Conservation (phyloP, 441 rosid species). For the Populus hybrid region DNA sequence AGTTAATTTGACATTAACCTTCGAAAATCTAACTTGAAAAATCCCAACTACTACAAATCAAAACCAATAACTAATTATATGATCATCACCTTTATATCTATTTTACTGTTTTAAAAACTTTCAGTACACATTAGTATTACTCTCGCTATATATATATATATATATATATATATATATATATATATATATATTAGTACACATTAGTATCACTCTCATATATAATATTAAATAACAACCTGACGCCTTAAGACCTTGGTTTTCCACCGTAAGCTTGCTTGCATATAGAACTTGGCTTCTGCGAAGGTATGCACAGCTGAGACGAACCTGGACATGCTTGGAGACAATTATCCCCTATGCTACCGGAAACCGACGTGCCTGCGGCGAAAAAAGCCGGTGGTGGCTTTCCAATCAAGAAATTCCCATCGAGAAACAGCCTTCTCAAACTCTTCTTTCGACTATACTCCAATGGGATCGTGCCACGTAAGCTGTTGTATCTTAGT, state of each 20-base stretch:
- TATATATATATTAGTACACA: not conserved
- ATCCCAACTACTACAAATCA: not conserved
- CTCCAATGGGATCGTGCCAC: conserved; percentile 62
- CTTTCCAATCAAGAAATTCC: conserved; percentile 73
- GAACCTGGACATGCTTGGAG: conserved; percentile 65
- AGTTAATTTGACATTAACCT: too few relatives aligned
- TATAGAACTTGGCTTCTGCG: conserved; percentile 61
- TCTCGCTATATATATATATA: not conserved
- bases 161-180: not conserved
- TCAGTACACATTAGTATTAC: not conserved
- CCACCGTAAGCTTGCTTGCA: conserved; percentile 81
- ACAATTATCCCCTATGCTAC: conserved; percentile 89
- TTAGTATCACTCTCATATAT: not conserved
- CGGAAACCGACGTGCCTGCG: conserved; percentile 35
- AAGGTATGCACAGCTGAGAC: conserved; percentile 64
- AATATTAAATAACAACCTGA: not conserved
- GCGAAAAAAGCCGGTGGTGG: conserved; percentile 55
- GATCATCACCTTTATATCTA: not conserved
- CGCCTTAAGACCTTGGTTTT: conserved; percentile 47
- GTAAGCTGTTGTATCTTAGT: conserved; percentile 62
- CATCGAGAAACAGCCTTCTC: conserved; percentile 64
- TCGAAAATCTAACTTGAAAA: not conserved
- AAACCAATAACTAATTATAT: not conserved
- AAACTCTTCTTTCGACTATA: conserved; percentile 47
- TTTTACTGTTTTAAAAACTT: not conserved